Evolutionary conservation across 495 filamentous ascomycete species (phyloP), one percentile per base, ranked within the genome.

Genomic region (Daldinia bambusicola): DNA sequence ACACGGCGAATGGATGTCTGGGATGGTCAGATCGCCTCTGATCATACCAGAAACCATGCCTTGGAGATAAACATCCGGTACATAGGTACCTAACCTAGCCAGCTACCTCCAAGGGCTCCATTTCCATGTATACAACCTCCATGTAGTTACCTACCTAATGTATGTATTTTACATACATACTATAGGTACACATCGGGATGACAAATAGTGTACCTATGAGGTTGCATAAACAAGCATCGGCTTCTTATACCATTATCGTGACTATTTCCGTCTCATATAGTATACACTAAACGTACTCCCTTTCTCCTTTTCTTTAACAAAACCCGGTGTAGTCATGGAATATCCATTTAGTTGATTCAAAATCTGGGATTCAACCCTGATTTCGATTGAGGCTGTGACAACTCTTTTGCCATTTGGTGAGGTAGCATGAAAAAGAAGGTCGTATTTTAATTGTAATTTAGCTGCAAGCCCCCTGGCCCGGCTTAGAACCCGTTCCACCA

Each of bases 11-110:
- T 26, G 26, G 26, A 26, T 26, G 26, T 26, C 26, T n/a, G 18
- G 37, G 20, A 66, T 72, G 64, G 63, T 61, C 60, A 55, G 69
- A 55, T 64, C 10, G 16, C 61, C 69, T 61, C 64, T 68, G 55
- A 66, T 67, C 50, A 60, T 66, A 43, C 63, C 45, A 63, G 31
- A 56, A 50, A 56, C 40, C 45, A 32, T 60, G 43, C 60, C 31
- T 67, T 34, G 53, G 55, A 53, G 50, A 53, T 26, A 53, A 53
- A 53, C 50, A n/a, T 53, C 22, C 50, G 50, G 50, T 26, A 31
- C 13, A 31, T 51, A 22, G 16, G 8, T 52, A 31, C 50, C n/a
- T 45, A 45, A 45, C 16, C 41, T 45, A 36, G n/a, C 36, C 16
- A 36, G n/a, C 32, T 31, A 55, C 26, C 26, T 26, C 26, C 3